Percentiles rank a stretch among this genome's conserved stretches.
These are phyloP conservation scores for Cladophialophora immunda DNA, from an alignment of 2,329 filamentous ascomycete genomes.

Conservation along the genomic window DNA sequence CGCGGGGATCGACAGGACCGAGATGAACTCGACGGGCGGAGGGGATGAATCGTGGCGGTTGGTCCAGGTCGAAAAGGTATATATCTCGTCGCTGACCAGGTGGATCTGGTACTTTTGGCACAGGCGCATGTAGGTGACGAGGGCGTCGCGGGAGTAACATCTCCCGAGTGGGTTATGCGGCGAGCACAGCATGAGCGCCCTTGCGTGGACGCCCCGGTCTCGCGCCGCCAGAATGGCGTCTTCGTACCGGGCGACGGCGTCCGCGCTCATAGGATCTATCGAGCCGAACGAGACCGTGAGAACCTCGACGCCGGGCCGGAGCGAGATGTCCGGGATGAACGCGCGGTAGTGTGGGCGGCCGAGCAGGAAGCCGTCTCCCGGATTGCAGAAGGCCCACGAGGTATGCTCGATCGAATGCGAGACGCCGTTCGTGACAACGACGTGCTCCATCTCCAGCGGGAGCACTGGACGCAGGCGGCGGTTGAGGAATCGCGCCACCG, in stretches of 20 bases:
- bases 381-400: constrained; percentile 46
- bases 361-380: constrained; percentile 48
- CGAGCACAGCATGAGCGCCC: constrained; percentile 60
- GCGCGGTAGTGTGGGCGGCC: constrained; percentile 56
- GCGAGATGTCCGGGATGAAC: constrained; percentile 57
- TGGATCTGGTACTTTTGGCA: constrained; percentile 62
- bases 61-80: constrained; percentile 62
- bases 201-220: constrained; percentile 52
- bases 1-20: constrained; percentile 56
- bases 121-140: constrained; percentile 57
- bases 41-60: constrained; percentile 47
- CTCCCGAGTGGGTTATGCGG: constrained; percentile 63
- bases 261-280: constrained; percentile 54
- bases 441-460: constrained; percentile 42
- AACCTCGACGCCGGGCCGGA: constrained; percentile 54
- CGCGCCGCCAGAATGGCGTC: constrained; percentile 50
- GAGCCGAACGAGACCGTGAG: constrained; percentile 56
- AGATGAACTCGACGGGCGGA: constrained; percentile 53
- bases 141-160: constrained; percentile 54
- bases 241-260: constrained; percentile 58
- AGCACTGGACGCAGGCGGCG: constrained; percentile 43
- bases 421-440: constrained; percentile 49
- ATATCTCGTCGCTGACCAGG: constrained; percentile 67
- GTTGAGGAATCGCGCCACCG: constrained; percentile 47
- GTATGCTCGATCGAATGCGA: constrained; percentile 49